phyloP scores from a whole-genome alignment of 2,329 filamentous ascomycete genomes.

The Fusarium brevicatenulatum region DNA sequence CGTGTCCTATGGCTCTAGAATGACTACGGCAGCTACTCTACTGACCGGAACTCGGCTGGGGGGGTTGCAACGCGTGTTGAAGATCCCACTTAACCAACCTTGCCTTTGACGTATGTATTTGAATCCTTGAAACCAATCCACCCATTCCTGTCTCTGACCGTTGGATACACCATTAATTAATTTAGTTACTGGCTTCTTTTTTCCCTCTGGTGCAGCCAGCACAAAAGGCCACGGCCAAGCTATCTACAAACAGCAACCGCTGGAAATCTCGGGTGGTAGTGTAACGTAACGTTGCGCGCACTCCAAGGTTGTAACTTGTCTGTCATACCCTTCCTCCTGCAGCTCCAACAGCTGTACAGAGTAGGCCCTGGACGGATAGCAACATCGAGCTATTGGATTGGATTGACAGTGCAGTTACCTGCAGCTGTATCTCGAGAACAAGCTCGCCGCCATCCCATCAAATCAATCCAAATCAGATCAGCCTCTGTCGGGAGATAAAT shows the following conservation, averaged over 20 bases:
- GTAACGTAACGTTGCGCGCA: constrained; percentile 46
- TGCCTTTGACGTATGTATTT: neutral
- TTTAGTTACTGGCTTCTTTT: neutral
- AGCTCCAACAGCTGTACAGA: neutral
- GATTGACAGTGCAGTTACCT: neutral
- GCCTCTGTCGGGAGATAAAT: constrained; percentile 2
- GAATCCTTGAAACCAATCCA: constrained; percentile 8
- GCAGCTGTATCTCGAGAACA: constrained; percentile 20
- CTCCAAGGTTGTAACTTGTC: constrained; percentile 14
- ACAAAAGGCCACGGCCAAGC: constrained; percentile 6
- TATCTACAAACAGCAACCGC: constrained; percentile 8
- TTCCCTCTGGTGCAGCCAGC: constrained; percentile 4
- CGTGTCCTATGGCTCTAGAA: neutral
- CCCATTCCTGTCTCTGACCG: neutral
- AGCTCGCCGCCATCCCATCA: neutral
- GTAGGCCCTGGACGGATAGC: neutral
- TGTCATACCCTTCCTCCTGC: constrained; percentile 5
- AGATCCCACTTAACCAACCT: constrained; percentile 26
- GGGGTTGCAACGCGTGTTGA: constrained; percentile 10
- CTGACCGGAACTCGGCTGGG: constrained; percentile 7
- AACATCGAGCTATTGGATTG: constrained; percentile 11
- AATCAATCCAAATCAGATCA: constrained; percentile 5
- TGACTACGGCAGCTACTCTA: neutral
- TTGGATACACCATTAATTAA: neutral
- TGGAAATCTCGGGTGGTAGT: constrained; percentile 23